Percentiles rank a stretch among this genome's conserved stretches.
These are phyloP conservation scores for Schizosaccharomyces osmophilus DNA, from an alignment of 805 yeast species.

Conservation along the genomic window DNA sequence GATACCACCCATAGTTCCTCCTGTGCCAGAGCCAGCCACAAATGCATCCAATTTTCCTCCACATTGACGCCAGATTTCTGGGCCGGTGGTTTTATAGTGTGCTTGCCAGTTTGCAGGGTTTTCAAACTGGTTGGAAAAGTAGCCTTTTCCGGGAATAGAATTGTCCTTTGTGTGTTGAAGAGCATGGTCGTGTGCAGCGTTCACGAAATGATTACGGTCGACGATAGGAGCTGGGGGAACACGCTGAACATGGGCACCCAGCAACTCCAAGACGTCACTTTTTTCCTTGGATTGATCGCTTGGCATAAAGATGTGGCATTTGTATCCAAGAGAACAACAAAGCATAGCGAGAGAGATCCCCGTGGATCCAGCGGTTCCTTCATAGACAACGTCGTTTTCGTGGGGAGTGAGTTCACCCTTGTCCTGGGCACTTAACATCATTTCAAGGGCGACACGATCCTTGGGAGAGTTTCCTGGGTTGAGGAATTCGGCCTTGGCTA, in stretches of 20 bases:
- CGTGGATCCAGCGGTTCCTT: slow-evolving; percentile 92
- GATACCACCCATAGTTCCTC: slow-evolving; percentile 90
- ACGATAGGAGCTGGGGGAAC: slow-evolving; percentile 91
- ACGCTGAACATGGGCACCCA: slow-evolving; percentile 64
- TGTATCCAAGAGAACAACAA: slow-evolving; percentile 72
- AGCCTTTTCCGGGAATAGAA: slow-evolving; percentile 25
- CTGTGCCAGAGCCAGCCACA: slow-evolving; percentile 90
- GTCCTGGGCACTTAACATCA: slow-evolving; percentile 43
- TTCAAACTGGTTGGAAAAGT: slow-evolving; percentile 90
- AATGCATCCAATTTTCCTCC: slow-evolving; percentile 44
- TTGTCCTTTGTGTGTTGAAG: slow-evolving; percentile 16
- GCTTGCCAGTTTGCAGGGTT: slow-evolving; percentile 73
- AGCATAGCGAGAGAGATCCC: slow-evolving; percentile 83
- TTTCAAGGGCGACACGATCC: slow-evolving; percentile 76
- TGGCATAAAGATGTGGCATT: slow-evolving; percentile 80
- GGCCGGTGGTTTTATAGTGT: slow-evolving; percentile 70
- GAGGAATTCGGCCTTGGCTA: slow-evolving; percentile 60
- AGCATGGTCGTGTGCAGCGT: slow-evolving; percentile 54
- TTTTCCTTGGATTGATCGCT: slow-evolving; percentile 82
- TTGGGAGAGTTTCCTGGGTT: slow-evolving; percentile 95
- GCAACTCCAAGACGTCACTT: slow-evolving; percentile 36
- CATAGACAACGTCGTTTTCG: slow-evolving; percentile 54
- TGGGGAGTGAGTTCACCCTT: slow-evolving; percentile 32
- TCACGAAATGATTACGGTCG: slow-evolving; percentile 80
- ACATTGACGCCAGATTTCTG: slow-evolving; percentile 69